These are phyloP conservation scores for Mucor mucedo DNA, from an alignment of 371 early-diverging fungal genomes.

Conservation along the genomic window DNA sequence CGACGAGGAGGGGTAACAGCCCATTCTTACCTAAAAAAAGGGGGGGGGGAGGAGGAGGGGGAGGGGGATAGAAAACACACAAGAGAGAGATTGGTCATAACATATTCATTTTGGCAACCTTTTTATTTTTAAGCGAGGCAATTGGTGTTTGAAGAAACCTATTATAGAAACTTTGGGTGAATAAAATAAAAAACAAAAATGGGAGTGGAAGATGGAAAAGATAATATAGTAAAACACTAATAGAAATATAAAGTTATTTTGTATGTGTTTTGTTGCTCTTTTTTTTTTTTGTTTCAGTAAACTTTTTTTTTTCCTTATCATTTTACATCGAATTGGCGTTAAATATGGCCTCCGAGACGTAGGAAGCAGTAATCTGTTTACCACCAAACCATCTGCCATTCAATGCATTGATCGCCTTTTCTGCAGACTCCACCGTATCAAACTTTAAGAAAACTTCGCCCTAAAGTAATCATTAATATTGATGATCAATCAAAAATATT, in stretches of 20 bases:
- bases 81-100: not conserved
- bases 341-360: slow-evolving; percentile 72
- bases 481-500: not conserved
- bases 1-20: not conserved
- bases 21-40: not conserved
- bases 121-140: slow-evolving; percentile 1
- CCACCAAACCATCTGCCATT: slow-evolving; percentile 86
- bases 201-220: not conserved
- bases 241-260: slow-evolving; percentile 6
- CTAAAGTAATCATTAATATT: slow-evolving; percentile 27
- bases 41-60: not conserved
- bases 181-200: not conserved
- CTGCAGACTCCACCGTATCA: slow-evolving; percentile 66
- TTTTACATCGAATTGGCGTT: slow-evolving; percentile 57
- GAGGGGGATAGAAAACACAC: not conserved
- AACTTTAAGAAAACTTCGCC: slow-evolving; percentile 89
- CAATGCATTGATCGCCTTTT: slow-evolving; percentile 69
- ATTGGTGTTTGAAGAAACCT: slow-evolving; percentile 1
- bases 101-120: not conserved
- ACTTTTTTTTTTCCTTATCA: not conserved
- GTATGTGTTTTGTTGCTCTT: not conserved
- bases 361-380: slow-evolving; percentile 70
- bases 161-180: slow-evolving; percentile 3
- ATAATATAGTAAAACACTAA: not conserved
- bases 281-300: slow-evolving; percentile 5